Evolutionary conservation across 2,329 filamentous ascomycete genomes (phyloP), one percentile per base, ranked within the genome.

Genomic region (Penicillium sclerotigenum): DNA sequence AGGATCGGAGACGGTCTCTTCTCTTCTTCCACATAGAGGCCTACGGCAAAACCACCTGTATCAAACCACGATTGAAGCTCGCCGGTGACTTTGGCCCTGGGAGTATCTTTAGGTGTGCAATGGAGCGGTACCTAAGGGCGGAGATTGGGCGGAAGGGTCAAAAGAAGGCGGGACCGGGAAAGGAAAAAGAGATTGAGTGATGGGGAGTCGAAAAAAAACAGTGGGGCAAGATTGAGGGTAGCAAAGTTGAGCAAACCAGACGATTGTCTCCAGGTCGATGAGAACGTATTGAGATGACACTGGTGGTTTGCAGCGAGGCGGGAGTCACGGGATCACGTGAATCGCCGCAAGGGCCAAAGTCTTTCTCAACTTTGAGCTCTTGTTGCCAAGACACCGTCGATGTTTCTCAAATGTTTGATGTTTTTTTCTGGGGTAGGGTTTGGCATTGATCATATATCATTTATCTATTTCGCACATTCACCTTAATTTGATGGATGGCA

Each of bases 21-120:
- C 75, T 75, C 77, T 73, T 78, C 73, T 76, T 78, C 73, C 72
- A 78, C 76, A 79, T 79, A 71, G 74, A 72, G 73, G 64, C 66
- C 72, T 71, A 58, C 63, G 63, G 64, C 66, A 65, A 66, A 71
- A 72, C 66, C 67, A 67, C 68, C 28, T 47, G 40, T 59, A 61
- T 51, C 33, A 60, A 52, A 60, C 58, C 59, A 61, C 56, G 47
- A 59, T 58, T 60, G 54, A 42, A 56, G 47, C 55, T 29, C 22
- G 57, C 53, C 56, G 43, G 56, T 50, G 58, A 54, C 57, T 61
- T 47, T 56, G 50, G 57, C 47, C 45, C 47, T 48, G 47, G 36
- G 48, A 31, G 45, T 46, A 34, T 46, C 43, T 31, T 50, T 29
- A 49, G 37, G 29, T 33, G 48, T 34, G 38, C 48, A 33, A 57